Evolutionary conservation across 1,139 yeast genomes (phyloP), one percentile per base, ranked within the genome.

Genomic region (Suhomyces maxii): DNA sequence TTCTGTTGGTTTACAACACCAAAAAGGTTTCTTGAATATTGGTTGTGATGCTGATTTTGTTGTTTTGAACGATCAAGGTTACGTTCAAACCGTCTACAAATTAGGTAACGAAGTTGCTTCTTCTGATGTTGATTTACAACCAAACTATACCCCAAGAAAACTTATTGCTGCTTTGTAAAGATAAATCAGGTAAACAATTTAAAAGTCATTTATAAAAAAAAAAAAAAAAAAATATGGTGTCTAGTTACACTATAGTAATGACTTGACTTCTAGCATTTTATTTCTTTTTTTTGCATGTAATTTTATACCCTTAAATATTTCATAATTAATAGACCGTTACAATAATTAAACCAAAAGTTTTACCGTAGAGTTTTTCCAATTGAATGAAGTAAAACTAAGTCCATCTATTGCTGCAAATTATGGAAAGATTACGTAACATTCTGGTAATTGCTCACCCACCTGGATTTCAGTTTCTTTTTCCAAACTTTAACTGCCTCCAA

Each of bases 21-120:
- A 65, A 42, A 79, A 80, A 58, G 86, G 87, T 1, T 79, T 72
- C 59, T 71, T 82, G 54, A 66, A 68, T 42, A 66, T 63, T 4
- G 84, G 84, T 2, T 78, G 83, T 56, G 84, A 80, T 57, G 86
- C 86, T 10, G 86, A 82, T 55, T 68, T 82, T 52, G 79, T 80
- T 14, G 74, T 82, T 7, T 58, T 82, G 51, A 75, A 76, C 54
- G 52, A 61, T 8, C 52, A 63, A 5, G 85, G 84, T 12, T 67
- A 67, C 51, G 76, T 82, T 45, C 67, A 73, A 56, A 64, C 64
- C 43, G 81, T 82, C 13, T 82, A 69, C 65, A 82, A 82, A 61
- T 67, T 80, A 42, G 84, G 84, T 26, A 61, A 66, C 37, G 62
- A 63, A 50, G 63, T 73, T 32, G 50, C 40, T 45, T 52, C 57